phyloP scores from a whole-genome alignment of 176 grass and related monocot species.

The Eragrostis curvula region DNA sequence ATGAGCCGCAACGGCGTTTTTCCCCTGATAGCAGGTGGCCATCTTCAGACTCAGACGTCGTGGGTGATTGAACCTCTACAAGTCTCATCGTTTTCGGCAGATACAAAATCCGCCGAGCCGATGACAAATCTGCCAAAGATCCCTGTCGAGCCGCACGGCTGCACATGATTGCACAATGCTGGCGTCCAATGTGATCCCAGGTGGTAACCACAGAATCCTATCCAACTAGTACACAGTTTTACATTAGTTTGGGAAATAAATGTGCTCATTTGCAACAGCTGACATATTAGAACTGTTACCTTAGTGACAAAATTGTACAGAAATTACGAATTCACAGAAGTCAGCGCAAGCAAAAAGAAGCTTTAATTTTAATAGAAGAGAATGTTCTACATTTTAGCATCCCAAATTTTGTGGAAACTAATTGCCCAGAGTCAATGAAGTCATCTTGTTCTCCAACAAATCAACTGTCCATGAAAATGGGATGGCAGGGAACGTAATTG shows the following conservation, averaged over 20 bases:
- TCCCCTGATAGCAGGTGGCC: neutral
- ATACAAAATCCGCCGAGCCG: neutral
- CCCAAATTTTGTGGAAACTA: neutral
- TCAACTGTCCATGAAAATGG: neutral
- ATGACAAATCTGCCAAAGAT: neutral
- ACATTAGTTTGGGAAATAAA: neutral
- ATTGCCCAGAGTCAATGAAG: neutral
- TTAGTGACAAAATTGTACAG: neutral
- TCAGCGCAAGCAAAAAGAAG: no score
- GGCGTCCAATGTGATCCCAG: neutral
- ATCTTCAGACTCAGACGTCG: neutral
- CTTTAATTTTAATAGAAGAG: no score
- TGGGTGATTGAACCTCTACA: neutral
- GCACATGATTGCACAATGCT: neutral
- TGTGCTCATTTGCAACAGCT: neutral
- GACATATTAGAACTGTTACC: no score
- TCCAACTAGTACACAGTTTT: neutral
- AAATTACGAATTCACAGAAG: neutral
- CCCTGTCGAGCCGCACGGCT: neutral
- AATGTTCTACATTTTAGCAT: neutral
- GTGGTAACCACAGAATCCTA: neutral
- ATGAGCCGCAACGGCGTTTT: neutral
- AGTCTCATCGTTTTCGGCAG: neutral
- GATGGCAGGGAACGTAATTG: neutral
- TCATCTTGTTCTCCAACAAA: neutral